These are phyloP conservation scores for Eucalyptus tenuipes DNA, from an alignment of 345 rosid species.

Conservation along the genomic window DNA sequence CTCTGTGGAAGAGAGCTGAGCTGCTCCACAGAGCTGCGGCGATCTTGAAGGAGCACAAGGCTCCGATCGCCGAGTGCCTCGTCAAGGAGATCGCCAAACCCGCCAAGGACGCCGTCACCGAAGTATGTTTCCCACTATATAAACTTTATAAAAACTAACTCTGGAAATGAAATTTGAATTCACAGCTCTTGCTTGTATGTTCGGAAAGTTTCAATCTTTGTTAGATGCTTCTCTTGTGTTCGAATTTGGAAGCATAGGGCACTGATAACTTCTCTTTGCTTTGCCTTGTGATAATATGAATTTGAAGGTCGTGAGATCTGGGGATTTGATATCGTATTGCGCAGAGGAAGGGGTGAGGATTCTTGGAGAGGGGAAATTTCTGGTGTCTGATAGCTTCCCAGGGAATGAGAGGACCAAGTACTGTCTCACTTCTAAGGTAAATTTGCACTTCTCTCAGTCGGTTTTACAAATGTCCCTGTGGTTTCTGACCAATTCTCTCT, in stretches of 20 bases:
- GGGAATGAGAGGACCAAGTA: slow-evolving; percentile 97
- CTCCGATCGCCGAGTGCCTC: slow-evolving; percentile 78
- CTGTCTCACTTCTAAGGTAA: slow-evolving; percentile 91
- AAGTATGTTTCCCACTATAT: slow-evolving; percentile 15
- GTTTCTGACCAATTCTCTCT: neutral
- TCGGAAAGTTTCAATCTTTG: accelerated
- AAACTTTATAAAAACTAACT: neutral
- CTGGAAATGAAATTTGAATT: neutral
- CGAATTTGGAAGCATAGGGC: neutral
- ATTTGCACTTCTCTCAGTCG: neutral
- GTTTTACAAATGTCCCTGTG: neutral
- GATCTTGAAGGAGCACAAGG: slow-evolving; percentile 73
- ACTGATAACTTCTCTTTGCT: neutral
- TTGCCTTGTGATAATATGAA: neutral
- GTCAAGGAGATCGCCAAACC: slow-evolving; percentile 97
- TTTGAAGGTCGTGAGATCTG: slow-evolving; percentile 84
- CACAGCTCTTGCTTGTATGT: neutral
- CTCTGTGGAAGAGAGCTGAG: slow-evolving; percentile 97
- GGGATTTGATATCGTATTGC: slow-evolving; percentile 84
- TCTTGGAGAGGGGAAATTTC: slow-evolving; percentile 88
- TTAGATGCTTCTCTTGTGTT: neutral
- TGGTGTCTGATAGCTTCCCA: slow-evolving; percentile 92
- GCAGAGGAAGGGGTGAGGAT: slow-evolving; percentile 97
- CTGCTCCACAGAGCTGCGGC: slow-evolving; percentile 96
- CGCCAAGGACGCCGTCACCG: slow-evolving; percentile 86